These are phyloP conservation scores for Xylaria flabelliformis DNA, from an alignment of 495 filamentous ascomycete species.

Conservation along the genomic window DNA sequence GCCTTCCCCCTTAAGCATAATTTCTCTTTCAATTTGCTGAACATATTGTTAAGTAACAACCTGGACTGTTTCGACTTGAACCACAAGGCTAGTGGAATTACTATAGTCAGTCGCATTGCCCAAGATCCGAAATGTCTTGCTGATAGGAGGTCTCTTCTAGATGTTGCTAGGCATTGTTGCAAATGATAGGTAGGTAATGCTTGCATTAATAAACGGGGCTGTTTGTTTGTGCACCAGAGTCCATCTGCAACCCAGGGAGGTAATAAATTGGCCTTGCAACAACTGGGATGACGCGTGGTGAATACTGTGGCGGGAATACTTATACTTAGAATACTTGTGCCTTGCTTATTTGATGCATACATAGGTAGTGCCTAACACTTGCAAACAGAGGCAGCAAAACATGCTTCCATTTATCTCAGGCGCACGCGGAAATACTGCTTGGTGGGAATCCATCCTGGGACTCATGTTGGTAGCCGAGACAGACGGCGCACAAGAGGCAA, in stretches of 20 bases:
- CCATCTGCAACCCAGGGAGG: not conserved
- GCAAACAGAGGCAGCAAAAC: not conserved
- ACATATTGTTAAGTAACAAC: not conserved
- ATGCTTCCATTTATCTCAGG: not conserved
- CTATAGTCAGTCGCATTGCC: not conserved
- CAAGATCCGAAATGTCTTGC: not conserved
- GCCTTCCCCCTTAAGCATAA: not conserved
- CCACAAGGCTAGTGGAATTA: not conserved
- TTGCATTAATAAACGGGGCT: constrained; percentile 5
- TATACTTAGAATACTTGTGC: not conserved
- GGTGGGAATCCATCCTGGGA: not conserved
- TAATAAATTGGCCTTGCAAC: not conserved
- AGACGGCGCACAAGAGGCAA: constrained; percentile 13
- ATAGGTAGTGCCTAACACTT: not conserved
- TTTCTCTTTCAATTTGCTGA: not conserved
- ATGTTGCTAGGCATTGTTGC: not conserved
- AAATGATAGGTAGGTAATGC: not conserved
- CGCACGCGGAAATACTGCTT: not conserved
- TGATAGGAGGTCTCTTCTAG: not conserved
- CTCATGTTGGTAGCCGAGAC: constrained; percentile 27
- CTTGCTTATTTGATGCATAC: not conserved
- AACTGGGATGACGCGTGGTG: not conserved
- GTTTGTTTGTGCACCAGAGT: not conserved
- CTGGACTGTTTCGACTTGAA: not conserved
- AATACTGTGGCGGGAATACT: not conserved